Base-by-base conservation (phyloP, 495 filamentous ascomycete species). In the Aspergillus incahuasiensis region DNA sequence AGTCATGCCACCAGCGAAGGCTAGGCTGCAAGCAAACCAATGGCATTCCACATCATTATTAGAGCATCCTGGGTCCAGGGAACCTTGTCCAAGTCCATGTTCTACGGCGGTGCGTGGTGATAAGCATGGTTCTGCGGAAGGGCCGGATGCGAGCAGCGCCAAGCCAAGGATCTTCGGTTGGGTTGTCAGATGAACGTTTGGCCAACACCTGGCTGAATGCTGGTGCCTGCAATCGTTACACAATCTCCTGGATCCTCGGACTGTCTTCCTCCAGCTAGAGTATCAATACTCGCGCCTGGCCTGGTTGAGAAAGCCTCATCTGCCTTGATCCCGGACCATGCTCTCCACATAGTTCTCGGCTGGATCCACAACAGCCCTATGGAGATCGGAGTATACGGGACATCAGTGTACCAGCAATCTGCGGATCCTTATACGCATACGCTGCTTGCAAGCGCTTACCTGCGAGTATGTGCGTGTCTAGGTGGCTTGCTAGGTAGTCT, bases 131-230 rank as follows among this genome's bases (percentile, higher is more conserved):
- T n/a, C 15, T 48, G 20, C 48, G 48, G 48, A 51, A 51, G 35
- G 20, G 3, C 35, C 48, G 48, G 48, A 51, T 51, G 48, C 35
- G n/a, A 9, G 11, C 52, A 40, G 32, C 5, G 35, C 45, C 24
- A 55, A 55, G 53, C 21, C 22, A 28, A 57, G 57, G 62, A 64
- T 68, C 63, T 56, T 62, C 60, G 52, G 56, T 62, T 62, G 55
- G 62, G 62, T 57, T 62, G 38, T 40, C 15, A 18, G 38, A 40
- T 16, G 38, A 40, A 35, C 34, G 5, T 28, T n/a, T 40, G 15
- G 12, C 15, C 13, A 40, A 6, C 38, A 16, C 32, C 12, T 35
- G 32, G 32, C 8, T 18, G 38, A 40, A 40, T 40, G 38, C n/a
- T 40, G 38, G n/a, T 40, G 38, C 38, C 38, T 40, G 38, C 3